phyloP scores from a whole-genome alignment of 2,329 filamentous ascomycete species.

The Fusarium nisikadoi region DNA sequence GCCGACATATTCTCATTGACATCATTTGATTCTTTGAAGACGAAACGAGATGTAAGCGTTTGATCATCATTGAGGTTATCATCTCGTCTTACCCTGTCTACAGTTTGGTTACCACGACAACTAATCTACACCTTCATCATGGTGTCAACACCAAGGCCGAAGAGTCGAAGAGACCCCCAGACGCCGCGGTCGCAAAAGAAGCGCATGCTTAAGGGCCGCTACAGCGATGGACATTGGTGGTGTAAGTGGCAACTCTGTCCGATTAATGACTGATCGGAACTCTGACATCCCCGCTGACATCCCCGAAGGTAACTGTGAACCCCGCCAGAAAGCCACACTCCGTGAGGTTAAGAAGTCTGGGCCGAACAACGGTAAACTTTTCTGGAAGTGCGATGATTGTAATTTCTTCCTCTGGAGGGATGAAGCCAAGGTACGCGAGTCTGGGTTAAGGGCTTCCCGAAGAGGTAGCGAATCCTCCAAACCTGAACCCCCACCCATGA shows the following conservation, averaged over 20 bases:
- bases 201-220: conserved; percentile 48
- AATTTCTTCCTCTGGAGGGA: conserved; percentile 60
- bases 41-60: not conserved
- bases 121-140: conserved; percentile 2
- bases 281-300: conserved; percentile 3
- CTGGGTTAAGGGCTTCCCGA: conserved; percentile 22
- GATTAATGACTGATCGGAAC: not conserved
- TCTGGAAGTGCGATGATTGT: conserved; percentile 57
- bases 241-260: conserved; percentile 43
- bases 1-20: not conserved
- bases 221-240: conserved; percentile 50
- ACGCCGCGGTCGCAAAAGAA: conserved; percentile 46
- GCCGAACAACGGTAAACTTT: conserved; percentile 54
- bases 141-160: conserved; percentile 30
- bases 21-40: not conserved
- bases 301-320: conserved; percentile 55
- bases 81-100: not conserved
- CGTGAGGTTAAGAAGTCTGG: conserved; percentile 53
- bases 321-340: conserved; percentile 50
- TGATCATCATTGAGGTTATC: not conserved
- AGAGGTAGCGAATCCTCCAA: conserved; percentile 21
- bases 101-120: conserved; percentile 1
- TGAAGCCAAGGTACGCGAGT: conserved; percentile 48
- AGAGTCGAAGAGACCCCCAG: conserved; percentile 21
- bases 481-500: conserved; percentile 44